Base-by-base conservation (phyloP, 2,329 filamentous ascomycete species). In the Fusarium algeriense region DNA sequence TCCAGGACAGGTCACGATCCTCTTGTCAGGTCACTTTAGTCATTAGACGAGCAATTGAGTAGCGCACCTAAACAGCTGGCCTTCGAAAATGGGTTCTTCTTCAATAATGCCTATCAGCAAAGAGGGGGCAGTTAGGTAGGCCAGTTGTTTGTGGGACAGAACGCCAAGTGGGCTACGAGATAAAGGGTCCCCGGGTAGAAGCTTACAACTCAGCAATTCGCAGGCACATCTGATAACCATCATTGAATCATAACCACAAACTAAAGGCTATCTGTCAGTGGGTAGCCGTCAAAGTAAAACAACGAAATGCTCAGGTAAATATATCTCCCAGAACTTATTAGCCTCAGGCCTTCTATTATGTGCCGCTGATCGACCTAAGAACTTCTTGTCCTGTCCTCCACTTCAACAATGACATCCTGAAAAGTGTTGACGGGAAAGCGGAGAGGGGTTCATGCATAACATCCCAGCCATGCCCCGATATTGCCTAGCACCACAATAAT, bases 391-490 rank as follows among this genome's bases (percentile, higher is more conserved):
- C 57, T 60, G 56, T 70, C 64, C 35, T 53, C 23, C 30, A 44
- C 64, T 62, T 54, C 26, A 65, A 58, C 48, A 30, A 30, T 20
- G 41, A 67, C 63, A 58, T 50, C 48, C 32, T 63, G 34, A 62
- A 67, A 23, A 23, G 61, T 34, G 54, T 53, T 40, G 57, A 35
- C n/a, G 44, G 53, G 41, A 12, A 41, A 69, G 64, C 54, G 59
- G 60, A 64, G 62, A 54, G 56, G 53, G 59, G 73, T 76, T 76
- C 74, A 76, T 76, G 74, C 74, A 76, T 75, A 67, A 76, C 74
- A 76, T 76, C 71, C 54, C 62, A 61, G 34, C 63, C 63, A 61
- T 59, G 49, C 37, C 62, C 59, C 56, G 20, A 52, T 55, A 32
- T 46, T 43, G 20, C 55, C 50, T 67, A 63, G 67, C 32, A 62